Base-by-base conservation (phyloP, 2,329 filamentous ascomycete genomes). In the Epichloe baconii region DNA sequence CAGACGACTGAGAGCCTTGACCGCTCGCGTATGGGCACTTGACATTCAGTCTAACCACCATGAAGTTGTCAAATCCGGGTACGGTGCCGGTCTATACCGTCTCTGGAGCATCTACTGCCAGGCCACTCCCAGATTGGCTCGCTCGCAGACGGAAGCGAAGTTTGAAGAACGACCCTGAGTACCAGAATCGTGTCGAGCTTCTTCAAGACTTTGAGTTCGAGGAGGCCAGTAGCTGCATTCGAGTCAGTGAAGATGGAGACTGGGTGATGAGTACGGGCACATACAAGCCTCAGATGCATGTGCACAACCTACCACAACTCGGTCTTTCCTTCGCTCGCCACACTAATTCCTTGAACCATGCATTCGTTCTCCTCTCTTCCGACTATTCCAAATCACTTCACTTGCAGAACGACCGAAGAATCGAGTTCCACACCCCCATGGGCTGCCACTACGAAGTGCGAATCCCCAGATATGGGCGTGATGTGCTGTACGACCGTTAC, bases 181-280 rank as follows among this genome's bases (percentile, higher is more conserved):
- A 91, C 69, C 85, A 90, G 56, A 95, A 89, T 66, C 85, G 93
- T 57, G 84, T 98, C 59, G 93, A 98, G 68, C 76, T 98, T 52
- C 78, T 98, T 38, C 93, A 98, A 63, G 93, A 98, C 64, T 98
- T 98, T 67, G 90, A 94, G 64, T 97, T 98, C 62, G 90, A 96
- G 62, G 90, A 95, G 69, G 91, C 94, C 41, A 95, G 89, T 64
- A 81, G 84, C 58, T 96, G 91, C 64, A 81, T 98, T 56, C 80
- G 88, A 47, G 80, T 93, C 56, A 95, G 88, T 60, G 90, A 95
- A 53, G 93, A 98, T 78, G 91, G 91, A 47, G 85, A 97, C 64
- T 98, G 93, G 90, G 82, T 93, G 41, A 93, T 96, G 87, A 94
- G 87, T 62, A 94, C 90, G 49, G 89, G 88, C 72, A 83, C 80